These are phyloP conservation scores for Fonsecaea erecta DNA, from an alignment of 2,329 filamentous ascomycete genomes.

Conservation along the genomic window DNA sequence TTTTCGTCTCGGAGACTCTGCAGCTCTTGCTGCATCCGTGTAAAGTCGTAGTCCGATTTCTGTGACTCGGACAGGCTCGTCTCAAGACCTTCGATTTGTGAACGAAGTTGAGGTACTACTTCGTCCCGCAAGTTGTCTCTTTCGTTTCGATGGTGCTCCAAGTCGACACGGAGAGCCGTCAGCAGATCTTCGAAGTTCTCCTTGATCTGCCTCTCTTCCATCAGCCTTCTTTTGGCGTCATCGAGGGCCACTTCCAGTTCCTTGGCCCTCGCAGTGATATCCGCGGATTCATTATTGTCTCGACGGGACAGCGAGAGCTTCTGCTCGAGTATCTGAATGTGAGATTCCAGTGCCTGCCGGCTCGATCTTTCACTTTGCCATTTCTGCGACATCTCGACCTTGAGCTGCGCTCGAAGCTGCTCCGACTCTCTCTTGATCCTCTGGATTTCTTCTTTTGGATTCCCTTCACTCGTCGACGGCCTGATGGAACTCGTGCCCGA, in stretches of 20 bases:
- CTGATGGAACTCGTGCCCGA: constrained; percentile 86
- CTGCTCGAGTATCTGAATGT: constrained; percentile 81
- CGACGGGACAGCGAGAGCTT: constrained; percentile 61
- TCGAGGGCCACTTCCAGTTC: constrained; percentile 82
- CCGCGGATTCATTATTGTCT: constrained; percentile 57
- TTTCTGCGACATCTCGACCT: constrained; percentile 81
- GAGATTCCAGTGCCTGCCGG: constrained; percentile 76
- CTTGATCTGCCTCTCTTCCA: constrained; percentile 84
- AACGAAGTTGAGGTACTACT: constrained; percentile 76
- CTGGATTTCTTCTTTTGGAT: constrained; percentile 72
- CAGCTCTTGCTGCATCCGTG: constrained; percentile 85
- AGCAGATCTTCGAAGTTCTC: constrained; percentile 93
- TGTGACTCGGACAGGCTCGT: constrained; percentile 63
- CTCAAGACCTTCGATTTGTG: constrained; percentile 65
- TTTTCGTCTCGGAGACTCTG: constrained; percentile 64
- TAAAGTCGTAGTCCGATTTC: constrained; percentile 76
- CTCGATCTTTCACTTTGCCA: constrained; percentile 82
- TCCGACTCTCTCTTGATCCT: constrained; percentile 81
- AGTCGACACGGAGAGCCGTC: constrained; percentile 78
- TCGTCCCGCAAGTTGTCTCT: constrained; percentile 90
- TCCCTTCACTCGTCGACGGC: constrained; percentile 66
- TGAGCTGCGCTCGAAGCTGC: constrained; percentile 86
- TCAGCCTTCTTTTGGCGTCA: constrained; percentile 77
- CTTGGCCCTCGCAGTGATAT: constrained; percentile 63
- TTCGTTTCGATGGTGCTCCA: constrained; percentile 82